Evolutionary conservation across 164 flowering plant genomes (phyloP), one percentile per base, ranked within the genome.

Genomic region (Santalum album): DNA sequence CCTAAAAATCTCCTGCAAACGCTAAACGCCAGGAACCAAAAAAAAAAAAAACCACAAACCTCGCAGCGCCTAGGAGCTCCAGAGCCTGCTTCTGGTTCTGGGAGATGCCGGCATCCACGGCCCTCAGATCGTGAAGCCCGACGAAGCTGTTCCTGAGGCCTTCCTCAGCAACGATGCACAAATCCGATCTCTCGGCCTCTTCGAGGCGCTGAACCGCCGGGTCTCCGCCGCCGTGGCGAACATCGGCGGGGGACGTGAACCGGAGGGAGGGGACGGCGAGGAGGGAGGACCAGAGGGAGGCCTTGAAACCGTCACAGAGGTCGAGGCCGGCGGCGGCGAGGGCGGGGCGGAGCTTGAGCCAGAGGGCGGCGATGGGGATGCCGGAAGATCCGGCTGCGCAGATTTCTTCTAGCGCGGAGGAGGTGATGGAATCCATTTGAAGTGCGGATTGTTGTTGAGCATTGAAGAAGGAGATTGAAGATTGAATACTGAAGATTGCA

Each of bases 321-420:
- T 62, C 58, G 35, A 83, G 78, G 53, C 73, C 72, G 16, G 72
- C 24, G 51, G 72, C 24, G 50, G 78, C 48, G 59, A 70, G 59
- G 2, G 71, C 25, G 1, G 63, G 54, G 14, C 54, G 55, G 54
- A 90, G 75, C 19, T 53, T 61, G 6, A 75, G 54, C 82, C 87
- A 92, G 26, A 92, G 73, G 12, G 63, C 54, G 1, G 53, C 14
- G 56, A 87, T 58, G 1, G 67, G 18, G 44, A 86, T 18, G 0
- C 99, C 97, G 23, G 40, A 25, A 12, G 61, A 29, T 17, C 84
- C 78, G 22, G 63, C 64, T 7, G 71, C 58, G 67, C 96, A 94
- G 39, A 87, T 74, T 61, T 87, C 96, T 56, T 82, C 89, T 12
- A 90, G 62, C 1, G 90, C 97, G 5, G 83, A 59, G 49, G 75